A percentile compares a stretch with the other conserved stretches of the same genome.
phyloP scores from a whole-genome alignment of 1,284 basidiomycete species.

The Leccinum subatratum region DNA sequence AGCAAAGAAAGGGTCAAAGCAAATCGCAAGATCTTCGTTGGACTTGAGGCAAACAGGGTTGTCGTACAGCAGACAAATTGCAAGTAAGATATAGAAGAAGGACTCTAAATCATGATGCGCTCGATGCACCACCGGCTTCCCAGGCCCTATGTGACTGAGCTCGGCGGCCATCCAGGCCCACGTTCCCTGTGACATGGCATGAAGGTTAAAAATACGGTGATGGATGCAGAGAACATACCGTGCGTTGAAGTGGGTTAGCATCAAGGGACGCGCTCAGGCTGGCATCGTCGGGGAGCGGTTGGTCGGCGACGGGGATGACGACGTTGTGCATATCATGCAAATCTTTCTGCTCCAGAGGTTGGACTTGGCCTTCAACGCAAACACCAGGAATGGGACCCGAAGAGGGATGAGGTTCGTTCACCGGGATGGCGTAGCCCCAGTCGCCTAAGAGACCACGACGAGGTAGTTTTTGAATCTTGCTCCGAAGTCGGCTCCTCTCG shows the following conservation, averaged over 20 bases:
- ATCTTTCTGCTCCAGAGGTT: background rate
- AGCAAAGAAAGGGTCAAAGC: conserved; percentile 5
- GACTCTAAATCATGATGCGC: conserved; percentile 9
- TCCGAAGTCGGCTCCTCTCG: background rate
- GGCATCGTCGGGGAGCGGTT: background rate
- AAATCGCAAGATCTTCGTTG: background rate
- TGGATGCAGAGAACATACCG: background rate
- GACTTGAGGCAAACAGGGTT: background rate
- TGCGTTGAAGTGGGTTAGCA: background rate
- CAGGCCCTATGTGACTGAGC: conserved; percentile 5
- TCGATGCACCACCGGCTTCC: background rate
- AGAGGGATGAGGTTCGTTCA: no score
- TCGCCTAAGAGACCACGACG: conserved; percentile 1
- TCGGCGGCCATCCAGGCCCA: conserved; percentile 15
- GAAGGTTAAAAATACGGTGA: background rate
- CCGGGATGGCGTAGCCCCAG: conserved; percentile 7
- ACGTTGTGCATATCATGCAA: background rate
- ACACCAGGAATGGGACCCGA: background rate
- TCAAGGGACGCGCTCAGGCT: background rate
- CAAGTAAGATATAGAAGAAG: conserved; percentile 12
- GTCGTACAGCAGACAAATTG: conserved; percentile 9
- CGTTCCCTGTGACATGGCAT: background rate
- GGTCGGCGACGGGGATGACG: conserved; percentile 1
- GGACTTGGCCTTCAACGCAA: background rate
- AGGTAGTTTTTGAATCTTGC: background rate